Base-by-base conservation (phyloP, 371 early-diverging fungal genomes). In the Smittium mucronatum region DNA sequence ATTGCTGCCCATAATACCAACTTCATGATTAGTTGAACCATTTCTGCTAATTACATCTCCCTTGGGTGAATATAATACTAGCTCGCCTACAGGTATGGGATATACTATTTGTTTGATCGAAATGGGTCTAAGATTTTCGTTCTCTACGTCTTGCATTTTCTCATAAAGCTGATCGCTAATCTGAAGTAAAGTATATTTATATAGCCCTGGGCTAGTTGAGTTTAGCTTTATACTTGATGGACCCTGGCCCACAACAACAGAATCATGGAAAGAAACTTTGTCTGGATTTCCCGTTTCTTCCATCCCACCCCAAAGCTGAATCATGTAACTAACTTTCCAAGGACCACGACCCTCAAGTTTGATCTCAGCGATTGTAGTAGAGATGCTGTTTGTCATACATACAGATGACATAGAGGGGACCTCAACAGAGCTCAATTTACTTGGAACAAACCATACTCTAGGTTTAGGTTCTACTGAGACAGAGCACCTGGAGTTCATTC, bases 381-480 rank as follows among this genome's bases (percentile, higher is more conserved):
- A 2, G 36, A 26, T 21, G 29, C 28, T 30, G 11, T 15, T 59
- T 21, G 59, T 16, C 61, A 73, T 73, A 59, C 78, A 73, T 34
- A 69, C 34, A 60, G 70, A 69, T 32, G 61, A 63, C 2, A 21
- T 21, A 11, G 21, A 21, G 2, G 36, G 34, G 2, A 29, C 32
- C 32, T 64, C 26, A 21, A 21, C 30, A 16, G 15, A 21, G 26
- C 25, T 33, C 15, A 33, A 30, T 15, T 64, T 33, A 21, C 25
- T 36, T 5, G 35, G 26, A 47, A 26, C 61, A 58, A 78, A 78
- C 79, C 79, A 78, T 0, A 69, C 78, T 34, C 65, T 63, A 15
- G 79, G 79, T 69, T 74, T 75, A 2, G 79, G 71, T 66, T 78
- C 79, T 21, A 78, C 78, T 30, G 67, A 67, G 64, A 78, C 76